Evolutionary conservation across 371 early-diverging fungal species (phyloP), one percentile per base, ranked within the genome.

Genomic region (Coemansia sp.): DNA sequence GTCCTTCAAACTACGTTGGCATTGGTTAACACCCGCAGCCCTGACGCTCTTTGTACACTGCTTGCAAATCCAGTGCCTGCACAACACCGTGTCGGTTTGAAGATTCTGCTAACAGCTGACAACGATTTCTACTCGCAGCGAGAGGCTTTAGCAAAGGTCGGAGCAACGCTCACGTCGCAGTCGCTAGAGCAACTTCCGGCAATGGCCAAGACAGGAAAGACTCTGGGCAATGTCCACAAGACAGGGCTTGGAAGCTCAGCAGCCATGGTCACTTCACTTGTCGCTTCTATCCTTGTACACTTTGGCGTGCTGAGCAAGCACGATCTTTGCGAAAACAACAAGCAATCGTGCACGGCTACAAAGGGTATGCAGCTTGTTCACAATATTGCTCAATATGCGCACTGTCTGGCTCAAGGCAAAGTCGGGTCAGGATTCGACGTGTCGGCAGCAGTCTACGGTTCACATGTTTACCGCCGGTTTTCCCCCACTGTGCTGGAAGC

Each of bases 381-480:
- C 80, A 92, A 92, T 61, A 63, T 88, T 2, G 91, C 98, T 0
- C 97, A 97, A 79, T 86, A 88, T 56, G 85, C 88, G n/a, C 98
- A 98, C 81, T 95, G 97, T 63, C 80, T 90, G 40, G 97, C 97
- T 18, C 98, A 98, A 74, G 98, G 98, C 34, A 98, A 98, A 77
- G 88, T 98, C 27, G 98, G 98, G 3, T 89, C 90, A 45, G 98
- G 98, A 5, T 98, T 98, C 71, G 98, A 98, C 77, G 95, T 98
- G 16, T 88, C 91, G 4, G 85, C 93, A 16, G 98, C 97, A 2
- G 90, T 93, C 2, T 94, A 84, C 81, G 98, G 97, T 11, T 87
- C 88, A 39, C 95, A 95, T 68, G 77, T 84, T 4, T 97, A 98
- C 71, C 82, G 83, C 10, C 82, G 97, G 22, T 98, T 97, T 71